phyloP scores from a whole-genome alignment of 257 asterid genomes.

The Solanum pennellii region DNA sequence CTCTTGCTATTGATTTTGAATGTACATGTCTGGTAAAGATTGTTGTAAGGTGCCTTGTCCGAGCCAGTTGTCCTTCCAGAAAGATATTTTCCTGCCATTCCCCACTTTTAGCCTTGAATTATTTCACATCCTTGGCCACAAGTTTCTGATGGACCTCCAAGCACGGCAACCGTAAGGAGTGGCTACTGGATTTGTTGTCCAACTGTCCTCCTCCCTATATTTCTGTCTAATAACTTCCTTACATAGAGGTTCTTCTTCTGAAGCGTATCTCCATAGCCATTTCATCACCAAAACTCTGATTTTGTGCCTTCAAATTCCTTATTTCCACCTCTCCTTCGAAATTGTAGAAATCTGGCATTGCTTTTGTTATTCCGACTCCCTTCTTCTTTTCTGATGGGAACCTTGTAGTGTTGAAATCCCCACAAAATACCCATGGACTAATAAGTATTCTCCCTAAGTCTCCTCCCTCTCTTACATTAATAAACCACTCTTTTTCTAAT shows the following conservation, averaged over 20 bases:
- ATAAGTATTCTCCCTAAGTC: neutral
- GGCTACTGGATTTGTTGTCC: neutral
- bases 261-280: neutral
- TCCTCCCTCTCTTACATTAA: neutral
- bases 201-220: neutral
- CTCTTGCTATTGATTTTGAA: neutral
- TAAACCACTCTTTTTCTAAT: neutral
- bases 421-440: neutral
- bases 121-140: neutral
- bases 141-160: neutral
- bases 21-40: neutral
- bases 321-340: neutral
- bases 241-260: neutral
- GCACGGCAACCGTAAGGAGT: neutral
- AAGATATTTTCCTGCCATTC: neutral
- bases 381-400: neutral
- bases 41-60: neutral
- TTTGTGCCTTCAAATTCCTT: neutral
- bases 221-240: neutral
- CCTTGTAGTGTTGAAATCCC: neutral
- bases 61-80: neutral
- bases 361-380: neutral
- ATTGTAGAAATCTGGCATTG: neutral
- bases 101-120: neutral
- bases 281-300: neutral